Evolutionary conservation across 176 grass and related monocot species (phyloP).

Genomic region (Rhynchospora pubera): DNA sequence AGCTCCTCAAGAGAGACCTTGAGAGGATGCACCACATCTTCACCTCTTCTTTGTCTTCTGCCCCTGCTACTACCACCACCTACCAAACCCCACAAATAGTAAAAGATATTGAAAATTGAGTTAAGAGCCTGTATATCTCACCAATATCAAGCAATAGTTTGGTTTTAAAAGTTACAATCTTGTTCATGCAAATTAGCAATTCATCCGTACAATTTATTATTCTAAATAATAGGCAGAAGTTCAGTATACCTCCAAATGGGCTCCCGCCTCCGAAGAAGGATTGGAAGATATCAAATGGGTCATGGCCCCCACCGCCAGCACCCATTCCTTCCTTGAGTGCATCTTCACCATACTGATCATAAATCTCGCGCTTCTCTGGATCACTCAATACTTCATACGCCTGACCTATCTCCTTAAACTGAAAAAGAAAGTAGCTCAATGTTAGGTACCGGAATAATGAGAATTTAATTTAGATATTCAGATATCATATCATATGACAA

Average conservation of each 20-base stretch:
- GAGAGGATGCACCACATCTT: slow-evolving; percentile 79
- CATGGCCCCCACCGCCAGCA: slow-evolving; percentile 44
- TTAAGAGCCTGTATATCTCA: not conserved
- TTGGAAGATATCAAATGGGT: slow-evolving; percentile 83
- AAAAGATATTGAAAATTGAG: not conserved
- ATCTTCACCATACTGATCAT: slow-evolving; percentile 92
- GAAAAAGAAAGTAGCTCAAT: slow-evolving; percentile 16
- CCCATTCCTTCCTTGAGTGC: slow-evolving; percentile 93
- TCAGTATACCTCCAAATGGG: slow-evolving; percentile 59
- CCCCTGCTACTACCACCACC: slow-evolving; percentile 66
- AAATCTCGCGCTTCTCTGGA: slow-evolving; percentile 76
- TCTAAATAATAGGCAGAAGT: not conserved
- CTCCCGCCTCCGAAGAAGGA: slow-evolving; percentile 76
- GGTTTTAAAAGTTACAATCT: not conserved
- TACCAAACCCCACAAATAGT: slow-evolving; percentile 10
- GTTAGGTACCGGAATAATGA: not conserved
- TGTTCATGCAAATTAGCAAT: not conserved
- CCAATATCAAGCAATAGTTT: not conserved
- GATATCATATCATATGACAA: not conserved
- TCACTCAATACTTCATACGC: slow-evolving; percentile 91
- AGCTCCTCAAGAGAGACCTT: slow-evolving; percentile 73
- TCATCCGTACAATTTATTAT: not conserved
- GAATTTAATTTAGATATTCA: not conserved
- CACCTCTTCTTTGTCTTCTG: slow-evolving; percentile 67
- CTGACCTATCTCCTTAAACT: slow-evolving; percentile 92